Evolutionary conservation across 768 basidiomycete genomes (phyloP).

Genomic region (Dacryopinax spathularia): DNA sequence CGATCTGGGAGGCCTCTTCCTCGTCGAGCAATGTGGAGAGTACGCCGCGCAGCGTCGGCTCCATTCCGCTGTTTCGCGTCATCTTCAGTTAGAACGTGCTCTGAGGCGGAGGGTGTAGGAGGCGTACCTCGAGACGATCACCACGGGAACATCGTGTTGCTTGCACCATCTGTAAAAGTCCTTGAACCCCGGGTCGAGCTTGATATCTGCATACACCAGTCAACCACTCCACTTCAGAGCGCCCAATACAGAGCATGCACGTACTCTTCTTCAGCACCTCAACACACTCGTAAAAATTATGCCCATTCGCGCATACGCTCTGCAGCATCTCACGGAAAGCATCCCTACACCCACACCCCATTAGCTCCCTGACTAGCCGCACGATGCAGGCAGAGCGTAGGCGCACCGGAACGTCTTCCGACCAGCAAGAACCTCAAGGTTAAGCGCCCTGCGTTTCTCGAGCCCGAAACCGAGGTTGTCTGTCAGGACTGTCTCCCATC

Average conservation of each 20-base stretch:
- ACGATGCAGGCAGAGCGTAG: background rate
- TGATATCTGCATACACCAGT: slow-evolving; percentile 44
- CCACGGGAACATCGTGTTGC: slow-evolving; percentile 62
- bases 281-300: slow-evolving; percentile 77
- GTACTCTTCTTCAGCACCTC: slow-evolving; percentile 55
- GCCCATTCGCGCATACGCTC: slow-evolving; percentile 54
- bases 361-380: background rate
- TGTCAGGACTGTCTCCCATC: slow-evolving; percentile 49
- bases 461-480: slow-evolving; percentile 81
- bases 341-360: slow-evolving; percentile 39
- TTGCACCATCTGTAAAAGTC: slow-evolving; percentile 79
- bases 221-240: background rate
- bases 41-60: slow-evolving; percentile 81
- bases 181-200: slow-evolving; percentile 77
- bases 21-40: slow-evolving; percentile 68
- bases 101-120: background rate
- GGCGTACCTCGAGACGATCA: slow-evolving; percentile 77
- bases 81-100: slow-evolving; percentile 5
- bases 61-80: slow-evolving; percentile 66
- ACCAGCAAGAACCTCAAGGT: slow-evolving; percentile 56
- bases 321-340: slow-evolving; percentile 75
- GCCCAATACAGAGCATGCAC: slow-evolving; percentile 15
- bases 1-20: slow-evolving; percentile 52
- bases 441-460: slow-evolving; percentile 55
- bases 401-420: slow-evolving; percentile 51